Conservation (phyloP, 2,329 filamentous ascomycete genomes). For the Xylaria hypoxylon region DNA sequence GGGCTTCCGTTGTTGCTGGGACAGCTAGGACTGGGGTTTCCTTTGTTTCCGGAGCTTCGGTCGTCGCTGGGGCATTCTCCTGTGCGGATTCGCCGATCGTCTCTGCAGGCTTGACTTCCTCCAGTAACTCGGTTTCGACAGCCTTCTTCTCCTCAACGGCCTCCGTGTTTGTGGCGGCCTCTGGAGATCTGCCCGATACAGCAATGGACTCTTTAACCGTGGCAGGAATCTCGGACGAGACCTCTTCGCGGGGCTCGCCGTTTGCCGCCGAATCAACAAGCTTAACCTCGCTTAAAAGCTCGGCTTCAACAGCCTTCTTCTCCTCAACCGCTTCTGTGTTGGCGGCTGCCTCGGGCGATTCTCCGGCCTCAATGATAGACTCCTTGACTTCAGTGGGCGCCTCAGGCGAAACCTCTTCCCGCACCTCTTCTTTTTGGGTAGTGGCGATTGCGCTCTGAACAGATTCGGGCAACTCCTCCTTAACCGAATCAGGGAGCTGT, state of each 20-base stretch:
- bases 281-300: constrained; percentile 75
- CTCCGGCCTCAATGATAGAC: constrained; percentile 67
- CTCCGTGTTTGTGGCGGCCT: constrained; percentile 75
- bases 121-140: constrained; percentile 78
- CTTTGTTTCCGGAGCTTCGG: constrained; percentile 35
- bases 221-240: constrained; percentile 64
- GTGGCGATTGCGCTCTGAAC: constrained; percentile 62
- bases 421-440: constrained; percentile 57
- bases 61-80: constrained; percentile 36
- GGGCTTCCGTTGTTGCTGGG: constrained; percentile 33
- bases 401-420: constrained; percentile 60
- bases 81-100: constrained; percentile 44
- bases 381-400: constrained; percentile 69
- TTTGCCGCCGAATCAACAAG: constrained; percentile 50
- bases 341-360: constrained; percentile 76
- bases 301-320: constrained; percentile 79
- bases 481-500: constrained; percentile 66
- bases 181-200: constrained; percentile 71
- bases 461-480: constrained; percentile 62
- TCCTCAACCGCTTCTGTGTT: constrained; percentile 77
- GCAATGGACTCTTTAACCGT: constrained; percentile 69
- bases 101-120: constrained; percentile 56
- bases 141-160: constrained; percentile 81
- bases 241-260: constrained; percentile 57
- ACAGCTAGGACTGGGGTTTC: constrained; percentile 31